These are phyloP conservation scores for Aspergillus avenaceus DNA, from an alignment of 495 filamentous ascomycete genomes.

Conservation along the genomic window DNA sequence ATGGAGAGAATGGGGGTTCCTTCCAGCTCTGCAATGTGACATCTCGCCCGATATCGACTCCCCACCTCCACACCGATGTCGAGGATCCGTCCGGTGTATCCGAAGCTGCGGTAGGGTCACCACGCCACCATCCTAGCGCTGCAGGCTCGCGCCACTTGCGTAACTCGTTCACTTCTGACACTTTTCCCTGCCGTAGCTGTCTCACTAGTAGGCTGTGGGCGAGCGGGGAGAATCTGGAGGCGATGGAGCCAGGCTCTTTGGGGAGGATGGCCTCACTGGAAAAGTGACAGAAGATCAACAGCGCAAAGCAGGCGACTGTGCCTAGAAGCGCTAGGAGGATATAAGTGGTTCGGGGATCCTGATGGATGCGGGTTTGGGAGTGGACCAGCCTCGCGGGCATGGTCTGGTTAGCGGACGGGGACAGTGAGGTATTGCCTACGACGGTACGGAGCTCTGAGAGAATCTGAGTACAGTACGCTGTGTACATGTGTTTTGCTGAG, in stretches of 20 bases:
- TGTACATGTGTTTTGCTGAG: background rate
- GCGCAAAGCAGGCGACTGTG: background rate
- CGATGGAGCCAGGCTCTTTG: conserved; percentile 1
- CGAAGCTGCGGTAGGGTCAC: too few species aligned
- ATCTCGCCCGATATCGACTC: conserved; percentile 2
- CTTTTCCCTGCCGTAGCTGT: background rate
- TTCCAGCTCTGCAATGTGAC: background rate
- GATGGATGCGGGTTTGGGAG: background rate
- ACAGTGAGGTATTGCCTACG: background rate
- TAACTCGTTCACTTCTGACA: background rate
- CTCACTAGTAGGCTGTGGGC: background rate
- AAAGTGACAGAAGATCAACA: background rate
- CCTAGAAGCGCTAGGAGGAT: background rate
- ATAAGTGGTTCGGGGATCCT: background rate
- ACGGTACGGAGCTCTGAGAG: background rate
- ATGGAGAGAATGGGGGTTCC: background rate
- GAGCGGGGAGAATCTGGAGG: background rate
- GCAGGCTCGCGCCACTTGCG: background rate
- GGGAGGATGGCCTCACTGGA: background rate
- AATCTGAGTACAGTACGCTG: background rate
- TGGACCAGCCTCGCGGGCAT: background rate
- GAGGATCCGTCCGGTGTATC: too few species aligned
- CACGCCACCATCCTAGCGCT: background rate
- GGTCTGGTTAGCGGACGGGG: background rate
- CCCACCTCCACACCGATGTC: background rate